A percentile compares a stretch with the other conserved stretches of the same genome.
Conservation (phyloP, 208 protist genomes). For the Trypanosoma mega region DNA sequence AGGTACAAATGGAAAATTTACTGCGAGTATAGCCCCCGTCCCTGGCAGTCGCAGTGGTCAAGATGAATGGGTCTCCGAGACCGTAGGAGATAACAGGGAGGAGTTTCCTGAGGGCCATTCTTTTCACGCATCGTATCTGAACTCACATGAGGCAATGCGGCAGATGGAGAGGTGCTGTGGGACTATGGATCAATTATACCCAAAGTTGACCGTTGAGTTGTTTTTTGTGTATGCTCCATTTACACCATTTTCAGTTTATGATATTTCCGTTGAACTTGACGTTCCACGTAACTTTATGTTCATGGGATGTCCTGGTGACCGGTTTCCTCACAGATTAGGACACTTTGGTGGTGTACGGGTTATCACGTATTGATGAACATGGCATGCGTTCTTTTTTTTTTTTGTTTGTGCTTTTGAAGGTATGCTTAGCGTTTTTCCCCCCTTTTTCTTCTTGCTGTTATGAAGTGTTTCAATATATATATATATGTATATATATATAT, state of each 20-base stretch:
- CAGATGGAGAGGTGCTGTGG: slow-evolving; percentile 14
- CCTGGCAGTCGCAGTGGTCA: background rate
- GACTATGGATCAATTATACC: slow-evolving; percentile 40
- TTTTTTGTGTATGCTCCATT: slow-evolving; percentile 44
- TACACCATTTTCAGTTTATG: slow-evolving; percentile 28
- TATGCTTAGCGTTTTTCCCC: background rate
- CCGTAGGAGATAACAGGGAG: too few species aligned
- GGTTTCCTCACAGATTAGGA: slow-evolving; percentile 42
- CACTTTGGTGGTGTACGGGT: slow-evolving; percentile 66
- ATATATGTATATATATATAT: too few species aligned
- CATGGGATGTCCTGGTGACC: slow-evolving; percentile 56
- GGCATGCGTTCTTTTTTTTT: background rate
- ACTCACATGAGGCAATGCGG: background rate
- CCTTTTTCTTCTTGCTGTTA: background rate
- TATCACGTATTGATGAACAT: slow-evolving; percentile 31
- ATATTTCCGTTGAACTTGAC: slow-evolving; percentile 38
- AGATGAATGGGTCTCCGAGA: too few species aligned
- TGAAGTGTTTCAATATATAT: background rate
- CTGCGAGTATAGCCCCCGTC: background rate
- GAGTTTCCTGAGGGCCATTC: too few species aligned
- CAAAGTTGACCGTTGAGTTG: slow-evolving; percentile 58
- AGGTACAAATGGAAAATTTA: background rate
- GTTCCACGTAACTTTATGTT: slow-evolving; percentile 86
- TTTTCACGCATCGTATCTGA: too few species aligned
- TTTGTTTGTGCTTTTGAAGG: background rate